Evolutionary conservation across 2,329 filamentous ascomycete species (phyloP).

Genomic region (Colletotrichum sp.): DNA sequence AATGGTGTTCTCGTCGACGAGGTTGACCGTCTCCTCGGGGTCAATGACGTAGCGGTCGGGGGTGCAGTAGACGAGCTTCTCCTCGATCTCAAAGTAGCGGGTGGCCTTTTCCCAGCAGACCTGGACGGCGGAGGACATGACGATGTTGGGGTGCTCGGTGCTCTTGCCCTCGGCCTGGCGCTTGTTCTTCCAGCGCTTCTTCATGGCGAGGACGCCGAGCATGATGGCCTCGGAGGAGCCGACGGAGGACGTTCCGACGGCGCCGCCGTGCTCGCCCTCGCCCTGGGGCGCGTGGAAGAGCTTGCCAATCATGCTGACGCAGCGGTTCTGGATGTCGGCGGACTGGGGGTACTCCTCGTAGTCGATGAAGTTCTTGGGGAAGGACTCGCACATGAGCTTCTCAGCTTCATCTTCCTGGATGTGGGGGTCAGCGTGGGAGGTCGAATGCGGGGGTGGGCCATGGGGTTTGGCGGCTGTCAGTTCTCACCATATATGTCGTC

Average conservation of each 20-base stretch:
- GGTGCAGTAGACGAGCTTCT: constrained; percentile 76
- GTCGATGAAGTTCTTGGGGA: constrained; percentile 95
- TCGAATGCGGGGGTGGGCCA: not conserved
- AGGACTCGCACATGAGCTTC: constrained; percentile 91
- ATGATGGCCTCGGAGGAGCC: constrained; percentile 91
- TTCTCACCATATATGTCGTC: constrained; percentile 86
- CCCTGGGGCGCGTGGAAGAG: constrained; percentile 80
- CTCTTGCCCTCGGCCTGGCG: constrained; percentile 84
- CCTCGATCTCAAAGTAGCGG: constrained; percentile 91
- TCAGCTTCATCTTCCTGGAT: constrained; percentile 87
- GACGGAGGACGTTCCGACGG: constrained; percentile 87
- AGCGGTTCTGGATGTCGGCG: constrained; percentile 89
- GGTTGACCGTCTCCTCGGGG: constrained; percentile 62
- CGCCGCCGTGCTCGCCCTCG: constrained; percentile 58
- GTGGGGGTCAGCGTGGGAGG: constrained; percentile 8
- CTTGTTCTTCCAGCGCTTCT: constrained; percentile 90
- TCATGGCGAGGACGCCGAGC: constrained; percentile 88
- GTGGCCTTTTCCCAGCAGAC: constrained; percentile 97
- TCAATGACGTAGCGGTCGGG: constrained; percentile 68
- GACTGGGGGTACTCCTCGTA: constrained; percentile 85
- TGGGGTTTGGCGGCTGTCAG: not conserved
- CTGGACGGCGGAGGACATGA: constrained; percentile 96
- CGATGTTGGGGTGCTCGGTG: constrained; percentile 81
- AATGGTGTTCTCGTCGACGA: constrained; percentile 77
- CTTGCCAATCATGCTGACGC: constrained; percentile 87